Percentiles rank a stretch among this genome's conserved stretches.
These are phyloP conservation scores for Flaveria robusta DNA, from an alignment of 129 eudicot genomes.

Conservation along the genomic window DNA sequence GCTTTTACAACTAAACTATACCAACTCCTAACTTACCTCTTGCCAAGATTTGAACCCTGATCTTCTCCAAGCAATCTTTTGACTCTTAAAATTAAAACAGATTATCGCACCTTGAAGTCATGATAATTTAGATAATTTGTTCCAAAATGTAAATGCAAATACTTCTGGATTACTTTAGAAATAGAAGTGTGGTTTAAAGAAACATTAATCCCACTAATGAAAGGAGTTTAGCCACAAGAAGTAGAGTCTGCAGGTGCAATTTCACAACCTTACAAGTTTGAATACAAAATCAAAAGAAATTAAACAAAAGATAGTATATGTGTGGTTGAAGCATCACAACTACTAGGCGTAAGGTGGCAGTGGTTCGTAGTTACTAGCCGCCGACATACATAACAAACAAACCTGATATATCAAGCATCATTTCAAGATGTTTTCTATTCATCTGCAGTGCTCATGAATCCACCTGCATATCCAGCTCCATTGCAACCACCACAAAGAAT, in stretches of 20 bases:
- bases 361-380: background rate
- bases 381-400: slow-evolving; percentile 17
- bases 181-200: background rate
- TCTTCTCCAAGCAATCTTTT: too few relatives aligned
- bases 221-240: slow-evolving; percentile 3
- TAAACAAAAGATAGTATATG: slow-evolving; percentile 13
- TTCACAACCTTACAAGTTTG: slow-evolving; percentile 8
- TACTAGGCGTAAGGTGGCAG: slow-evolving; percentile 6
- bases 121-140: too few relatives aligned
- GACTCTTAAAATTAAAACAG: background rate
- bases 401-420: slow-evolving; percentile 16
- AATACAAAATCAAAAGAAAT: slow-evolving; percentile 16
- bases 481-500: slow-evolving; percentile 76
- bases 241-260: background rate
- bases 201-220: background rate
- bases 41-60: too few relatives aligned
- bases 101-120: too few relatives aligned
- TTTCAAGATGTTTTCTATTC: background rate
- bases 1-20: too few relatives aligned
- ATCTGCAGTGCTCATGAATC: slow-evolving; percentile 68
- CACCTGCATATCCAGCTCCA: slow-evolving; percentile 85
- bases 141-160: too few relatives aligned
- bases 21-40: too few relatives aligned
- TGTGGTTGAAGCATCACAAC: slow-evolving; percentile 13
- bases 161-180: background rate